These are phyloP conservation scores for Calocera cornea DNA, from an alignment of 768 basidiomycete species.

Conservation along the genomic window DNA sequence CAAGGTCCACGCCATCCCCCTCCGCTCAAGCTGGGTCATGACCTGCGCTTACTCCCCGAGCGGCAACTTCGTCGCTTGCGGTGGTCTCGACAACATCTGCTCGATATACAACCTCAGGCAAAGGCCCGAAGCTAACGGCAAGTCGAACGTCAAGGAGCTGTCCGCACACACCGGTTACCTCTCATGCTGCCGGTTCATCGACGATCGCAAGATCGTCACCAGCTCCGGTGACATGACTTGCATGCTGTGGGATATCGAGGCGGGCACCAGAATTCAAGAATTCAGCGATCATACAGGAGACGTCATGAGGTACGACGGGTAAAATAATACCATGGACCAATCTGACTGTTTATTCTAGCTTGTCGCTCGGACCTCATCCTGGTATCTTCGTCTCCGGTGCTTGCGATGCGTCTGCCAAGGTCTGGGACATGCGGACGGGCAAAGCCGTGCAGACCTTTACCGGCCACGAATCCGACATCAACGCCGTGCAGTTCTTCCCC, in stretches of 20 bases:
- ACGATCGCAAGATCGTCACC: constrained; percentile 96
- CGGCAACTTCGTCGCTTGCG: constrained; percentile 94
- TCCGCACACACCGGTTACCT: constrained; percentile 97
- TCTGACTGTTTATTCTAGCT: constrained; percentile 32
- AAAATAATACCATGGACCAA: constrained; percentile 7
- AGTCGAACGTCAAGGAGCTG: constrained; percentile 68
- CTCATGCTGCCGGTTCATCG: constrained; percentile 96
- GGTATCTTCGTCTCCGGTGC: constrained; percentile 98
- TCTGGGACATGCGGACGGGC: constrained; percentile 97
- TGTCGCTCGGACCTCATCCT: constrained; percentile 88
- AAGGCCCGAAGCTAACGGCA: constrained; percentile 44
- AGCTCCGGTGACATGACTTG: constrained; percentile 99
- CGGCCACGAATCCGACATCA: constrained; percentile 97
- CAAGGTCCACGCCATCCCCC: constrained; percentile 98
- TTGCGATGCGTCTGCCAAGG: constrained; percentile 94
- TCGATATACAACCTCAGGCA: constrained; percentile 92
- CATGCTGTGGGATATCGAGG: constrained; percentile 99
- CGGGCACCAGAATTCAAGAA: constrained; percentile 92
- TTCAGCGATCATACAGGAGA: constrained; percentile 99
- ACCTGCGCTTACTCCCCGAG: constrained; percentile 97
- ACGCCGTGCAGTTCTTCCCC: constrained; percentile 99
- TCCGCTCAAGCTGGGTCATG: constrained; percentile 99
- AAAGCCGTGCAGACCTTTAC: constrained; percentile 98
- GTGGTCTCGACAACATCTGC: constrained; percentile 98
- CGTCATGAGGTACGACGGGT: constrained; percentile 79